Evolutionary conservation across 192 early-diverging fungal species (phyloP).

Genomic region (Backusella australiensis): DNA sequence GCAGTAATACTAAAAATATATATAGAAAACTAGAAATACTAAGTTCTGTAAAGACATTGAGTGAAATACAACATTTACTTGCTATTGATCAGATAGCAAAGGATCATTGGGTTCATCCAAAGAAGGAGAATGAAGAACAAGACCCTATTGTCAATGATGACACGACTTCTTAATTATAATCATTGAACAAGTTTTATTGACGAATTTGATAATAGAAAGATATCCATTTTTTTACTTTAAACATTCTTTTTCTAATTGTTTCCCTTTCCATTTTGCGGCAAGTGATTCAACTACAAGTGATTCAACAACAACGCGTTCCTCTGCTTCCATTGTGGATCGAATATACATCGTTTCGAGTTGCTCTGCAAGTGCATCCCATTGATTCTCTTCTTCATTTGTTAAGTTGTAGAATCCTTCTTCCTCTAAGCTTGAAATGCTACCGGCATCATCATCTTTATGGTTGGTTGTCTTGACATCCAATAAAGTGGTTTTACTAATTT

Average conservation of each 20-base stretch:
- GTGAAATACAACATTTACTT: slow-evolving; percentile 2
- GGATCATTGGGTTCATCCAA: neutral
- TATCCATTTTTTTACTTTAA: too few species aligned
- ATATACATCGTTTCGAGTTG: neutral
- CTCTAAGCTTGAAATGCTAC: neutral
- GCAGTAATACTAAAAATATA: neutral
- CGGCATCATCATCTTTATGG: neutral
- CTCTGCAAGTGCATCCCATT: neutral
- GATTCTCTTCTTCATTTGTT: neutral
- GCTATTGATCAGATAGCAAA: slow-evolving; percentile 1
- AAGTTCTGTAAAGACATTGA: neutral
- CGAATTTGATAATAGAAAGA: neutral
- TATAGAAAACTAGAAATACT: neutral
- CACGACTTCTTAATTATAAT: neutral
- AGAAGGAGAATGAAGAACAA: neutral
- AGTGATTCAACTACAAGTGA: neutral
- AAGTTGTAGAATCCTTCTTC: neutral
- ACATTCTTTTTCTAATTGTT: neutral
- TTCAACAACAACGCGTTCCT: neutral
- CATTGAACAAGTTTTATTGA: neutral
- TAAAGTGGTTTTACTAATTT: neutral
- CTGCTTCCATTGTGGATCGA: neutral
- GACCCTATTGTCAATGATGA: too few species aligned
- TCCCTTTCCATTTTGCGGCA: neutral
- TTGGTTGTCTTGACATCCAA: neutral